Percentiles rank a stretch among this genome's conserved stretches.
Evolutionary conservation across 1,284 basidiomycete species (phyloP).

Genomic region (Apiotrichum gamsii): DNA sequence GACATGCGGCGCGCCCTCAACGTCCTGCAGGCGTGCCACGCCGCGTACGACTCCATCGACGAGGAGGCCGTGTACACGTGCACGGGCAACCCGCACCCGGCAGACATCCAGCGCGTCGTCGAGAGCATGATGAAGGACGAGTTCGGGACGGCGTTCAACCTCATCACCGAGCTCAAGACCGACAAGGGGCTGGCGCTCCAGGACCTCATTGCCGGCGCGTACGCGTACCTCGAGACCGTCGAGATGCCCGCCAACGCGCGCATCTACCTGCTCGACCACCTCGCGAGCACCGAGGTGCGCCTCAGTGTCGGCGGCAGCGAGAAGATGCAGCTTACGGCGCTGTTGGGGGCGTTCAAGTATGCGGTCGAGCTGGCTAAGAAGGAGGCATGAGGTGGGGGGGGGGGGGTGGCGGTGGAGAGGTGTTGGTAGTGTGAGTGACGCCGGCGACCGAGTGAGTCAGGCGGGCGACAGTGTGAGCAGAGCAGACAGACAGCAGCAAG

Average conservation of each 20-base stretch:
- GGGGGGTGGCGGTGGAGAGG: no score
- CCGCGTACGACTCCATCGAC: constrained; percentile 82
- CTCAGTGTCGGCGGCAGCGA: constrained; percentile 88
- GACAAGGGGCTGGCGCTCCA: constrained; percentile 91
- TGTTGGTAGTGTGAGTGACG: no score
- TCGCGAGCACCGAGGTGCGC: constrained; percentile 84
- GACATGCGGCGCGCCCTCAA: constrained; percentile 98
- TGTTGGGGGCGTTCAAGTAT: constrained; percentile 90
- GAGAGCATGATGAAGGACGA: constrained; percentile 95
- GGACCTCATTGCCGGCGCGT: constrained; percentile 89
- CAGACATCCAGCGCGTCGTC: constrained; percentile 86
- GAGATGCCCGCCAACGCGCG: constrained; percentile 80
- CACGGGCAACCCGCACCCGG: constrained; percentile 91
- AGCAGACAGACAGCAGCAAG: constrained; percentile 44
- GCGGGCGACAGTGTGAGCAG: no score
- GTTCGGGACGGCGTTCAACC: constrained; percentile 81
- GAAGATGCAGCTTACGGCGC: constrained; percentile 86
- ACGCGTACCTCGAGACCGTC: constrained; percentile 80
- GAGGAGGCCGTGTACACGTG: constrained; percentile 94
- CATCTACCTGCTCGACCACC: constrained; percentile 83
- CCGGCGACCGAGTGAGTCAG: no score
- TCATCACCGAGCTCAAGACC: constrained; percentile 77
- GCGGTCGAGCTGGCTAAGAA: constrained; percentile 62
- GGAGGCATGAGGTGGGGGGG: constrained; percentile 6
- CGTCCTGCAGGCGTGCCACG: constrained; percentile 94